Evolutionary conservation across 768 basidiomycete species (phyloP).

Genomic region (Pisolithus microcarpus): DNA sequence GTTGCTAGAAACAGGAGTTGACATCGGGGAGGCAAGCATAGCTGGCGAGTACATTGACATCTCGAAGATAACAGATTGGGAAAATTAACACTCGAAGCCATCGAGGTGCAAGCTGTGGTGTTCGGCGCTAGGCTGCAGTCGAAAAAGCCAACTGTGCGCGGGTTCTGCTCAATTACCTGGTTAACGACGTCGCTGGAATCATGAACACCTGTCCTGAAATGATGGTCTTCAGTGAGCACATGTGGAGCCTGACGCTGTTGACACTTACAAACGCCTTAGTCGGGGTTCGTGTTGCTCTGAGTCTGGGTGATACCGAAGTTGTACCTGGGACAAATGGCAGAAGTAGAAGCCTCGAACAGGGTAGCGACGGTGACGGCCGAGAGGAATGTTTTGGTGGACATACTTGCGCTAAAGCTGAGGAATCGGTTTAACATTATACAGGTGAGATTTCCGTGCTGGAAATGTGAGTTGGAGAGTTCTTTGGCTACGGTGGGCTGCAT

Average conservation of each 20-base stretch:
- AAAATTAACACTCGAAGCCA: background rate
- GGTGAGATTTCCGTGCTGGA: too few relatives aligned
- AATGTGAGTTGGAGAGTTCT: too few relatives aligned
- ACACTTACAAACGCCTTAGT: background rate
- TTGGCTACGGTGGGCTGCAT: too few relatives aligned
- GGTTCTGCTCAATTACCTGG: slow-evolving; percentile 27
- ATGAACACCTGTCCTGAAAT: slow-evolving; percentile 22
- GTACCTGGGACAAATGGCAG: slow-evolving; percentile 9
- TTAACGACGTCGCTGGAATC: too few relatives aligned
- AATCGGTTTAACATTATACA: too few relatives aligned
- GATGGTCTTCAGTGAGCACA: background rate
- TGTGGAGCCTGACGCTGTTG: background rate
- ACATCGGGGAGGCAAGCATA: slow-evolving; percentile 21
- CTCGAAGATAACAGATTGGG: background rate
- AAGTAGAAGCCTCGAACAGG: slow-evolving; percentile 4
- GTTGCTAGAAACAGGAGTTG: slow-evolving; percentile 18
- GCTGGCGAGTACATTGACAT: background rate
- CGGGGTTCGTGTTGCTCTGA: too few relatives aligned
- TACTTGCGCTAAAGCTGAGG: background rate
- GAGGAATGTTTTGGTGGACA: background rate
- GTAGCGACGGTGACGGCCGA: background rate
- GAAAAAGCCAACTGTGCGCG: slow-evolving; percentile 24
- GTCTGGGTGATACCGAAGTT: too few relatives aligned
- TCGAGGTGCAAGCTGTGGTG: slow-evolving; percentile 11
- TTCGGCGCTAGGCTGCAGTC: slow-evolving; percentile 25